Evolutionary conservation across 2,329 filamentous ascomycete species (phyloP), one percentile per base, ranked within the genome.

Genomic region (Mycosphaerella sp.): DNA sequence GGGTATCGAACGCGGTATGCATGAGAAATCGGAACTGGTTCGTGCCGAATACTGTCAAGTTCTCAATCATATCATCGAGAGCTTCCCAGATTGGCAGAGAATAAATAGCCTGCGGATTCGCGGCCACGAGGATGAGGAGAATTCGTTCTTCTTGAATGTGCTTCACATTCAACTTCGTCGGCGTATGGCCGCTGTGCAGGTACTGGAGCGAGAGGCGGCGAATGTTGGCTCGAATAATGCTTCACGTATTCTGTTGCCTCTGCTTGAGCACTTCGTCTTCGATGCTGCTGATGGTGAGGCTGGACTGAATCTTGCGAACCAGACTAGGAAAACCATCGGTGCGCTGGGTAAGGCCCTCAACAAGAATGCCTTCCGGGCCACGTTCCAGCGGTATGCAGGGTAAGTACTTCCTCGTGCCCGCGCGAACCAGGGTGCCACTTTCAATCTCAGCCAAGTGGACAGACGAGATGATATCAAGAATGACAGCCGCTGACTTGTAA

Each of bases 191-290:
- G 90, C 93, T 2, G 74, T 98, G 34, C 83, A 87, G 53, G 79
- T 88, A 50, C 75, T 98, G 10, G 83, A 86, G 50, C 73, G 78
- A 7, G 84, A 85, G 56, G 87, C 87, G 49, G 68, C 74, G 8
- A 76, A 81, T 43, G 74, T 98, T 53, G 79, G 79, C 55, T 86
- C 87, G 62, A 81, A 82, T 46, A 95, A 95, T 62, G 77, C 95
- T 56, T 84, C 85, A 52, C 85, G 91, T 14, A 86, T 96, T 64
- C 88, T 97, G 65, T 80, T 98, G 36, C 94, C 93, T 0, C 75
- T 98, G 16, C 76, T 97, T 8, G 93, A 98, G 65, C 90, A 96
- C 66, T 97, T 96, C 64, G 85, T 96, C 18, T 91, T 95, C 64
- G 86, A 89, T 52, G 82, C 86, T 53, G 81, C 80, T 4, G 86